These are phyloP conservation scores for Hymenoscyphus occultus DNA, from an alignment of 2,329 filamentous ascomycete genomes.

Conservation along the genomic window DNA sequence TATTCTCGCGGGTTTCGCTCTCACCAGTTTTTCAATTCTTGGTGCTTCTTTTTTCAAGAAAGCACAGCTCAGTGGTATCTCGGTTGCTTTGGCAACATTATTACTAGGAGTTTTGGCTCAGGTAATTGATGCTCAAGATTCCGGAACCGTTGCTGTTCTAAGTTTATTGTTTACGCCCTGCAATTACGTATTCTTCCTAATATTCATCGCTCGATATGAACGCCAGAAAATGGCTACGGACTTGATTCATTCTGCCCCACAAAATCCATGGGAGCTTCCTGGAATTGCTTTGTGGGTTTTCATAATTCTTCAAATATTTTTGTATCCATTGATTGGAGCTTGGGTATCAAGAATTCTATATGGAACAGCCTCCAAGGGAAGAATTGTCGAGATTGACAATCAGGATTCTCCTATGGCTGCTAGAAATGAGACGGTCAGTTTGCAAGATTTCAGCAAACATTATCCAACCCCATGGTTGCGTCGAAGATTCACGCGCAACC, in stretches of 20 bases:
- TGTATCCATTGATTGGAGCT: conserved; percentile 73
- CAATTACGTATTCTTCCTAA: conserved; percentile 80
- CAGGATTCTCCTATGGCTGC: neutral
- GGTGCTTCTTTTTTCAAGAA: conserved; percentile 82
- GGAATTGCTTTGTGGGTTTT: conserved; percentile 78
- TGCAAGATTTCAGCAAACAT: conserved; percentile 73
- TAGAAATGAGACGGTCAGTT: conserved; percentile 55
- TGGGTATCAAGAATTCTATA: conserved; percentile 71
- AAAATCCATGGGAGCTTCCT: conserved; percentile 64
- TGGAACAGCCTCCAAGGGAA: conserved; percentile 65
- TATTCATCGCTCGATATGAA: conserved; percentile 76
- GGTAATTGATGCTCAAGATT: conserved; percentile 58
- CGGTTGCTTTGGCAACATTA: conserved; percentile 68
- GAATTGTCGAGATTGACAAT: conserved; percentile 47
- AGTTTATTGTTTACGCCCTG: conserved; percentile 81
- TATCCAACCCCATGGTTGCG: conserved; percentile 67
- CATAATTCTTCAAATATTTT: conserved; percentile 71
- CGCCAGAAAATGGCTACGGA: conserved; percentile 56
- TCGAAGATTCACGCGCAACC: conserved; percentile 40
- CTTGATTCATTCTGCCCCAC: conserved; percentile 59
- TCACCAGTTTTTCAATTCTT: conserved; percentile 78
- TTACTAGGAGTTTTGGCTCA: conserved; percentile 81
- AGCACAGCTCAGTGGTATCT: conserved; percentile 83
- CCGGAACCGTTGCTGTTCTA: conserved; percentile 63
- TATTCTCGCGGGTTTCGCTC: conserved; percentile 69